These are phyloP conservation scores for Ilyonectria robusta DNA, from an alignment of 2,329 filamentous ascomycete species.

Conservation along the genomic window DNA sequence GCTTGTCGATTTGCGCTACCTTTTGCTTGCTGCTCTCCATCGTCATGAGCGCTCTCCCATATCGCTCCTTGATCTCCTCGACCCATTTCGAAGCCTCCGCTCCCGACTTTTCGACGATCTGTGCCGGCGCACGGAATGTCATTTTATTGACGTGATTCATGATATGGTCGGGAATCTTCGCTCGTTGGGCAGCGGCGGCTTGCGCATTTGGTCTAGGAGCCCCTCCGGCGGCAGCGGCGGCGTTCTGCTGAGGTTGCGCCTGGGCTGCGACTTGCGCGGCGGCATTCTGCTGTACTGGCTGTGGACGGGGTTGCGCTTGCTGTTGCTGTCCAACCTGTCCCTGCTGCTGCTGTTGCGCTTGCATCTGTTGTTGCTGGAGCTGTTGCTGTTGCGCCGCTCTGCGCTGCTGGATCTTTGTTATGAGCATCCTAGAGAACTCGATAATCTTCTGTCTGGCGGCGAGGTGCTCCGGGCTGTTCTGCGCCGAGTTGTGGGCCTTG, in stretches of 20 bases:
- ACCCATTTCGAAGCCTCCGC: slow-evolving; percentile 65
- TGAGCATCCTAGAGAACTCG: slow-evolving; percentile 73
- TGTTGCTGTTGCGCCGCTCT: slow-evolving; percentile 54
- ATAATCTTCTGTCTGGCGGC: slow-evolving; percentile 70
- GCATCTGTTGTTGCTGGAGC: slow-evolving; percentile 47
- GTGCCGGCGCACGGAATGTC: slow-evolving; percentile 60
- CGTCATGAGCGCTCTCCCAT: slow-evolving; percentile 62
- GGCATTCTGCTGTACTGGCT: slow-evolving; percentile 38
- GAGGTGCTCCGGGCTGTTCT: slow-evolving; percentile 64
- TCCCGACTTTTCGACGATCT: slow-evolving; percentile 58
- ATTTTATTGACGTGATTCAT: slow-evolving; percentile 64
- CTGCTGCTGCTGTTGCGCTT: slow-evolving; percentile 46
- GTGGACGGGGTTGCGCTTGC: slow-evolving; percentile 42
- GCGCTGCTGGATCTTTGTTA: slow-evolving; percentile 63
- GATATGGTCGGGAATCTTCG: slow-evolving; percentile 60
- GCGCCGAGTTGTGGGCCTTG: slow-evolving; percentile 63
- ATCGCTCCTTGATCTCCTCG: slow-evolving; percentile 62
- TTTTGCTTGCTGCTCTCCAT: slow-evolving; percentile 64
- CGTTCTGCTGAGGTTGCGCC: slow-evolving; percentile 35
- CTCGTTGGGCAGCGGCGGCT: slow-evolving; percentile 44
- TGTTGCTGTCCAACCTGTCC: slow-evolving; percentile 42
- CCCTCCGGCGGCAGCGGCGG: slow-evolving; percentile 23
- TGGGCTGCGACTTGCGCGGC: slow-evolving; percentile 43
- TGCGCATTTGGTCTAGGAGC: slow-evolving; percentile 42
- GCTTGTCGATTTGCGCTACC: slow-evolving; percentile 59